phyloP scores from a whole-genome alignment of 164 flowering plant species.

The Protea cynaroides region DNA sequence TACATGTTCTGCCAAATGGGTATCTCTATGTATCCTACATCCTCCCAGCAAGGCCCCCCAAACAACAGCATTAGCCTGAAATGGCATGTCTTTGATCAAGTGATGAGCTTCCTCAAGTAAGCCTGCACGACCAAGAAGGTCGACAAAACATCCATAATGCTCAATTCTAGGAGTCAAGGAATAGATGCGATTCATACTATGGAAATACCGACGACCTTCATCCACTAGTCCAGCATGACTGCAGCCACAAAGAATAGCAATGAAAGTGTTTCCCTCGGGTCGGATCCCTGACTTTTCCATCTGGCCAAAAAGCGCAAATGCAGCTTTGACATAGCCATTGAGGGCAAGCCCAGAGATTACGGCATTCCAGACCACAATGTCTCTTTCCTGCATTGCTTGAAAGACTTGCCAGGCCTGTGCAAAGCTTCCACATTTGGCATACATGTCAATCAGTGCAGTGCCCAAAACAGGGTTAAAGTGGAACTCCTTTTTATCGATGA shows the following conservation, averaged over 20 bases:
- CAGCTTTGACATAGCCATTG: conserved; percentile 21
- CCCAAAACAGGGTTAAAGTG: conserved; percentile 22
- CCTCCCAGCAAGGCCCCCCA: conserved; percentile 33
- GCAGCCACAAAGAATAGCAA: conserved; percentile 26
- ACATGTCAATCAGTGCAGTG: conserved; percentile 66
- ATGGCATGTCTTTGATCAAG: conserved; percentile 26
- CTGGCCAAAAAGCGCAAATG: conserved; percentile 22
- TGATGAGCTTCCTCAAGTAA: conserved; percentile 23
- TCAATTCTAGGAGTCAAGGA: conserved; percentile 20
- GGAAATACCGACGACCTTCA: conserved; percentile 21
- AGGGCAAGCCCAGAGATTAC: conserved; percentile 26
- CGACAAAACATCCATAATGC: conserved; percentile 35
- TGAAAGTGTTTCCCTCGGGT: conserved; percentile 30
- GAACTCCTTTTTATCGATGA: conserved; percentile 20
- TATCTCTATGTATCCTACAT: conserved; percentile 22
- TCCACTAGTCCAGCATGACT: conserved; percentile 31
- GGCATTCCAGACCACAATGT: conserved; percentile 31
- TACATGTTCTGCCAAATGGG: conserved; percentile 22
- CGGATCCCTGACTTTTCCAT: conserved; percentile 23
- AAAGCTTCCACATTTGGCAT: conserved; percentile 54
- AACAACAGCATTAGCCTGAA: conserved; percentile 31
- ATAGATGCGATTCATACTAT: conserved; percentile 18
- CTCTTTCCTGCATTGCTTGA: conserved; percentile 23
- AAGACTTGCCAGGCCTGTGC: conserved; percentile 22
- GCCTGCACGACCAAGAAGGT: conserved; percentile 32